A percentile compares a stretch with the other conserved stretches of the same genome.
Evolutionary conservation across 257 asterid genomes (phyloP).

Genomic region (Solanum arcanum): DNA sequence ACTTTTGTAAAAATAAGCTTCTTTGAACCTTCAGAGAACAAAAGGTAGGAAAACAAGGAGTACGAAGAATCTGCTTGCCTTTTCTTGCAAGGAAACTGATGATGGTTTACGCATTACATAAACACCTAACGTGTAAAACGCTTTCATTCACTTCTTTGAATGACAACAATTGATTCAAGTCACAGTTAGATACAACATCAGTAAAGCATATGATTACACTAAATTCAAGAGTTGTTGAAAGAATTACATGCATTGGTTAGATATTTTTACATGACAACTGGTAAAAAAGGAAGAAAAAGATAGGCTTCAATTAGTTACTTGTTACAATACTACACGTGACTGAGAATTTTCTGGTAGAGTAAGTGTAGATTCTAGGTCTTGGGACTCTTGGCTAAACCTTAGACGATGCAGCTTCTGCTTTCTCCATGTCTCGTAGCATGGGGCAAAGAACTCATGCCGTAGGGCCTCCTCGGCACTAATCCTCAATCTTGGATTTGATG

Average conservation of each 20-base stretch:
- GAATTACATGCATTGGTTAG: neutral
- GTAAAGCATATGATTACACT: neutral
- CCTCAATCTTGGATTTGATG: conserved; percentile 71
- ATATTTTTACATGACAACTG: neutral
- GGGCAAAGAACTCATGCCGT: conserved; percentile 49
- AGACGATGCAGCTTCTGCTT: conserved; percentile 39
- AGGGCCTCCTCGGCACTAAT: conserved; percentile 88
- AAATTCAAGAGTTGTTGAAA: neutral
- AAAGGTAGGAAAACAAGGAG: neutral
- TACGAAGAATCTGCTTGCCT: neutral
- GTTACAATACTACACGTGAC: conserved; percentile 2
- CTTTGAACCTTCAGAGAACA: neutral
- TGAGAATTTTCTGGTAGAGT: conserved; percentile 11
- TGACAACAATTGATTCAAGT: neutral
- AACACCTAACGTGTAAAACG: neutral
- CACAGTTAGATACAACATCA: neutral
- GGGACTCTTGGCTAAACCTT: conserved; percentile 15
- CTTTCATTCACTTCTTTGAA: neutral
- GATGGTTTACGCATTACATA: neutral
- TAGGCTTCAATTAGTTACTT: neutral
- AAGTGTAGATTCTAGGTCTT: conserved; percentile 3
- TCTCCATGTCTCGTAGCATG: conserved; percentile 42
- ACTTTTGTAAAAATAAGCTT: neutral
- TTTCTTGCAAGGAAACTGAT: neutral
- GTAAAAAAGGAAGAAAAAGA: neutral